A percentile compares a stretch with the other conserved stretches of the same genome.
Evolutionary conservation across 306 rosid species (phyloP).

Genomic region (Trichosanthes cucumerina): DNA sequence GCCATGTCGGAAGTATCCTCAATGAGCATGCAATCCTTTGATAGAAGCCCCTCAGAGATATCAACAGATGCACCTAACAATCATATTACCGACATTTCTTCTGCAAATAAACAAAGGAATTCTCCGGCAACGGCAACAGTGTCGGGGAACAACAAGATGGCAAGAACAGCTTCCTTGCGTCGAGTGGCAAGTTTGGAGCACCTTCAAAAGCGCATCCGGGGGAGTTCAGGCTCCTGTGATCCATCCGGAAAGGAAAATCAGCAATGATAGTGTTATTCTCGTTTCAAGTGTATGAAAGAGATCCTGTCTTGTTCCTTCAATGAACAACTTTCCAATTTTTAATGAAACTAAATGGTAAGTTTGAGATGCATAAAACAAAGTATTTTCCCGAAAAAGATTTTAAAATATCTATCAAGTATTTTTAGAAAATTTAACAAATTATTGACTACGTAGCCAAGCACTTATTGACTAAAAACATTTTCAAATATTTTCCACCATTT

Average conservation of each 20-base stretch:
- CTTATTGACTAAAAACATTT: too few species aligned
- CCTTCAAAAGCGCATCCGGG: conserved; percentile 81
- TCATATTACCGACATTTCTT: conserved; percentile 32
- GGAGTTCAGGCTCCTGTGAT: conserved; percentile 11
- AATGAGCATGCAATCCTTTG: conserved; percentile 43
- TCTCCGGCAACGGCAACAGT: conserved; percentile 16
- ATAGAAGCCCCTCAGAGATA: conserved; percentile 62
- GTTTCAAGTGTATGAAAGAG: not conserved
- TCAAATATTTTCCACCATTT: not conserved
- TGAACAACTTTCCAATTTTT: not conserved
- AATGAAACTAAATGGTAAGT: not conserved
- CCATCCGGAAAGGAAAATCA: conserved; percentile 33
- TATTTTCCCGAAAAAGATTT: not conserved
- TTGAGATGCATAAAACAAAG: not conserved
- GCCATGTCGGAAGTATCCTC: conserved; percentile 46
- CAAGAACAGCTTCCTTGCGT: conserved; percentile 39
- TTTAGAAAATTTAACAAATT: not conserved
- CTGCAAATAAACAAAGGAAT: conserved; percentile 36
- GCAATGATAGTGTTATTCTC: not conserved
- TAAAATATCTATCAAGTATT: not conserved
- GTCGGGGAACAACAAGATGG: conserved; percentile 41
- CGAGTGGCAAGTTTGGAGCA: conserved; percentile 93
- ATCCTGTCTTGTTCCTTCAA: not conserved
- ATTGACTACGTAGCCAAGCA: not conserved
- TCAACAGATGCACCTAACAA: conserved; percentile 41